phyloP scores from a whole-genome alignment of 140 eudicot species.

The Anethum foeniculum region DNA sequence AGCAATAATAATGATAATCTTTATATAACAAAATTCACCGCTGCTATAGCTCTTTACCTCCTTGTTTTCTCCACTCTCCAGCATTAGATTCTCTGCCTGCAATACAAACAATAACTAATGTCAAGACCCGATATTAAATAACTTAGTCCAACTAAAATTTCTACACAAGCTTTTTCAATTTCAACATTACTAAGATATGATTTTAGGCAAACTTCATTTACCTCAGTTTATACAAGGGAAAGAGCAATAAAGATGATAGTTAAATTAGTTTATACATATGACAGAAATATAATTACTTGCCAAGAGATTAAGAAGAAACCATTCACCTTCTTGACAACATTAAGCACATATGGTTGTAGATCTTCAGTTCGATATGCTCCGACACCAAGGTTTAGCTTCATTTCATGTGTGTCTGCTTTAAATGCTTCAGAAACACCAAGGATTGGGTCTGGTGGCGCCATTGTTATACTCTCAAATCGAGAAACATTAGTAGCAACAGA shows the following conservation, averaged over 20 bases:
- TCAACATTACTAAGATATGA: neutral
- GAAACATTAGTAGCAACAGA: slow-evolving; percentile 60
- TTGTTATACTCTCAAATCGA: slow-evolving; percentile 66
- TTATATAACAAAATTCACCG: neutral
- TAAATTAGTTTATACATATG: neutral
- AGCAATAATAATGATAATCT: neutral
- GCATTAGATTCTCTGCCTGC: slow-evolving; percentile 92
- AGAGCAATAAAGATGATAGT: neutral
- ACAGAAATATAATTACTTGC: neutral
- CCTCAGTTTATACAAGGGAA: neutral
- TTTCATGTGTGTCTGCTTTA: slow-evolving; percentile 74
- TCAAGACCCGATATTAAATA: neutral
- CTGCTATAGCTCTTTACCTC: slow-evolving; percentile 43
- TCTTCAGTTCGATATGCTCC: slow-evolving; percentile 99
- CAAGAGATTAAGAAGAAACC: neutral
- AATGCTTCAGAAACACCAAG: slow-evolving; percentile 98
- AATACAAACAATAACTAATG: slow-evolving; percentile 10
- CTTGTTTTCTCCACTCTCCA: slow-evolving; percentile 91
- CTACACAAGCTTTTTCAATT: neutral
- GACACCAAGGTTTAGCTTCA: slow-evolving; percentile 95
- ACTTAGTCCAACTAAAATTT: neutral
- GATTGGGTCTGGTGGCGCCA: slow-evolving; percentile 99
- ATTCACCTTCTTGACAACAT: slow-evolving; percentile 85
- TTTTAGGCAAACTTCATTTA: slow-evolving; percentile 1
- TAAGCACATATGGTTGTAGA: slow-evolving; percentile 88